Conservation (phyloP, 164 flowering plant genomes). For the Tetracentron sinense region DNA sequence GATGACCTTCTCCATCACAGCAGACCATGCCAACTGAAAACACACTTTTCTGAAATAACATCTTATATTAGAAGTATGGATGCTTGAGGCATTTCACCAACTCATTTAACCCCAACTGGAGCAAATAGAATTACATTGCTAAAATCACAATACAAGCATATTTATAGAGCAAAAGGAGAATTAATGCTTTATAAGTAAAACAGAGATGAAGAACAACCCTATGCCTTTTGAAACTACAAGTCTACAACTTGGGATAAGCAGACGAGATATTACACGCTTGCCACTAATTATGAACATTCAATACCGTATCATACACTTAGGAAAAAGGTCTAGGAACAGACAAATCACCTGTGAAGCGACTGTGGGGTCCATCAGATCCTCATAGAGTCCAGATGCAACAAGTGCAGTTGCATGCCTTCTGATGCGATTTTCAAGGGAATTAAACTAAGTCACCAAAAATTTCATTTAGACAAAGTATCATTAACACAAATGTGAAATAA, state of each 20-base stretch:
- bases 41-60: constrained; percentile 57
- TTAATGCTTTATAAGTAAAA: not conserved
- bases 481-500: not conserved
- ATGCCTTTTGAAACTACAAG: not conserved
- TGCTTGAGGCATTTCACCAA: not conserved
- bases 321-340: not conserved
- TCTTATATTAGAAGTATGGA: constrained; percentile 5
- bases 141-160: not conserved
- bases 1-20: constrained; percentile 92
- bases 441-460: constrained; percentile 44
- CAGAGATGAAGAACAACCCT: not conserved
- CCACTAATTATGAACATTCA: not conserved
- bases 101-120: not conserved
- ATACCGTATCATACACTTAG: not conserved
- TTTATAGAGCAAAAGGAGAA: not conserved
- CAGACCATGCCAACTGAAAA: constrained; percentile 93
- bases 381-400: constrained; percentile 51
- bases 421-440: constrained; percentile 72
- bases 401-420: constrained; percentile 41
- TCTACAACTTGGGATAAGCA: not conserved
- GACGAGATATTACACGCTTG: not conserved
- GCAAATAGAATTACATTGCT: not conserved
- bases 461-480: constrained; percentile 9
- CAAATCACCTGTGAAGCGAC: constrained; percentile 80
- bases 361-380: constrained; percentile 77